These are phyloP conservation scores for Trichoderma guizhouense DNA, from an alignment of 2,329 filamentous ascomycete species.

Conservation along the genomic window DNA sequence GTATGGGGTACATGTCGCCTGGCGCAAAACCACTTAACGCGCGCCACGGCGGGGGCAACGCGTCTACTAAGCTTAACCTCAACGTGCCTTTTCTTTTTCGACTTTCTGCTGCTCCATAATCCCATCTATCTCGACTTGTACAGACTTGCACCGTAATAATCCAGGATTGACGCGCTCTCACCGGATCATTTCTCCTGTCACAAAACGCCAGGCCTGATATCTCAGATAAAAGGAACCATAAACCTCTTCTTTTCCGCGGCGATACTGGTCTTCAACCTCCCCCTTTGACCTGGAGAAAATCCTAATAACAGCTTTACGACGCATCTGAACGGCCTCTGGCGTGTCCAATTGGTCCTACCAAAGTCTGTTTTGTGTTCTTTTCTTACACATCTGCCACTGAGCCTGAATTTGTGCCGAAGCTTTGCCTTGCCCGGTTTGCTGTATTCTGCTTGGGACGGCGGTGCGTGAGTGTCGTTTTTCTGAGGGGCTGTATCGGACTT, in stretches of 20 bases:
- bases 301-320: not conserved
- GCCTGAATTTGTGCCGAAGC: not conserved
- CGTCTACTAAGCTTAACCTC: slow-evolving; percentile 20
- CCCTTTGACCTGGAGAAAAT: not conserved
- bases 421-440: not conserved
- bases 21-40: slow-evolving; percentile 29
- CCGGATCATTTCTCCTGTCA: not conserved
- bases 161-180: not conserved
- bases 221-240: not conserved
- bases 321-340: not conserved
- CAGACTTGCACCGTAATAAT: not conserved
- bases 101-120: not conserved
- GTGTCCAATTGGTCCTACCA: not conserved
- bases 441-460: not conserved
- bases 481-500: not conserved
- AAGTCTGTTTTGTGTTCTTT: no score
- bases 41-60: slow-evolving; percentile 27
- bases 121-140: not conserved
- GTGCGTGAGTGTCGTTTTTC: not conserved
- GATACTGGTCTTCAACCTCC: not conserved
- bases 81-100: not conserved
- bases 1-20: not conserved
- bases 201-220: not conserved
- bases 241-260: not conserved
- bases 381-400: not conserved